Conservation (phyloP, 2,329 filamentous ascomycete species). For the Trichoderma atroviride region DNA sequence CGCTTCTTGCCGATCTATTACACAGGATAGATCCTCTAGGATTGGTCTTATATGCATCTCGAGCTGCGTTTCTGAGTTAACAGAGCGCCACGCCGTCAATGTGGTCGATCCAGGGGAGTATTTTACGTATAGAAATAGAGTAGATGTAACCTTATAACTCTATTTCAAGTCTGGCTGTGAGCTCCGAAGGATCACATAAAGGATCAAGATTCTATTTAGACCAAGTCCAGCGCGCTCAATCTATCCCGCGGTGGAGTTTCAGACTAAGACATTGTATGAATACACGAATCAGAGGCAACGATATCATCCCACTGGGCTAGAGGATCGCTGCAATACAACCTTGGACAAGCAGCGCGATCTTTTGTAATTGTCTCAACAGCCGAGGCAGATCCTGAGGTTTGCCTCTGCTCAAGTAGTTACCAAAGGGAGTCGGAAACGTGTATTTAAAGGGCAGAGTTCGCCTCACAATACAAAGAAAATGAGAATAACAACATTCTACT, state of each 20-base stretch:
- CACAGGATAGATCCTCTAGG: not conserved
- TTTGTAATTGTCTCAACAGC: not conserved
- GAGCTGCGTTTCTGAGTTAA: not conserved
- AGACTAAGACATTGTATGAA: not conserved
- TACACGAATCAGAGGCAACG: not conserved
- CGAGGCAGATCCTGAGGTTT: not conserved
- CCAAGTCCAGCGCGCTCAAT: too few species aligned
- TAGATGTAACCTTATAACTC: not conserved
- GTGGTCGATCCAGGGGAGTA: not conserved
- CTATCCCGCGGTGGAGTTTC: not conserved
- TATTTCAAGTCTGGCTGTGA: not conserved
- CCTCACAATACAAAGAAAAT: not conserved
- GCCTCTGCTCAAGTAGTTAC: not conserved
- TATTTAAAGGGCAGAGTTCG: not conserved
- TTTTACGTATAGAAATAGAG: not conserved
- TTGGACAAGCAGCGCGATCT: not conserved
- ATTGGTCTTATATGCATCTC: not conserved
- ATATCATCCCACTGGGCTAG: not conserved
- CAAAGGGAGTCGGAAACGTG: not conserved
- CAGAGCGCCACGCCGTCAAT: not conserved
- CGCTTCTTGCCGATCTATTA: not conserved
- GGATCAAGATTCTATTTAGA: not conserved
- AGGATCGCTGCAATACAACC: not conserved
- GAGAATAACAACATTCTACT: not conserved
- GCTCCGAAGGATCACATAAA: not conserved